phyloP scores from a whole-genome alignment of 768 basidiomycete species.

The Suillus sp. region DNA sequence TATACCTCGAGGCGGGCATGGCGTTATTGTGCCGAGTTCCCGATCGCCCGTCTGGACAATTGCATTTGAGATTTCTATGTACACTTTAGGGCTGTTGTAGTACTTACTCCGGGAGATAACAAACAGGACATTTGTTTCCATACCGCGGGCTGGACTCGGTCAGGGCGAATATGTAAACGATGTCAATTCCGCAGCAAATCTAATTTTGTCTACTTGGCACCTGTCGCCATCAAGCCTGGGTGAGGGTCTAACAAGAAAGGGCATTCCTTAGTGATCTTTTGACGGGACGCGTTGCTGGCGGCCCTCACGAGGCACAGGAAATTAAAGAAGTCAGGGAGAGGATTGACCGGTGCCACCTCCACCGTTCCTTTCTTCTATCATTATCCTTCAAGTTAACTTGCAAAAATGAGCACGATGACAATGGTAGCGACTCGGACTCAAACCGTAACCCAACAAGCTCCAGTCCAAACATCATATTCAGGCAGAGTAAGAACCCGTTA shows the following conservation, averaged over 20 bases:
- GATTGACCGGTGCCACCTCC: background rate
- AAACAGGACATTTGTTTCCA: background rate
- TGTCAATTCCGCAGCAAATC: background rate
- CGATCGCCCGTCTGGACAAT: background rate
- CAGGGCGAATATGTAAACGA: background rate
- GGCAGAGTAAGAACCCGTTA: conserved; percentile 19
- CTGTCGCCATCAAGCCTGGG: background rate
- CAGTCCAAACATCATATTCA: conserved; percentile 27
- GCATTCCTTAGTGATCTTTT: background rate
- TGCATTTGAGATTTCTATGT: background rate
- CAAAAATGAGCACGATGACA: conserved; percentile 28
- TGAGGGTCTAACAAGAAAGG: background rate
- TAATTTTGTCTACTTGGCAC: background rate
- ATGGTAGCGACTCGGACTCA: conserved; percentile 35
- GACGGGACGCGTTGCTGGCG: background rate
- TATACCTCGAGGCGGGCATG: conserved; percentile 8
- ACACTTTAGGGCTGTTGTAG: background rate
- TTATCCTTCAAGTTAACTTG: background rate
- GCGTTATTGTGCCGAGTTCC: conserved; percentile 1
- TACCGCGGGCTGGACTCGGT: background rate
- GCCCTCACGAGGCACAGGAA: background rate
- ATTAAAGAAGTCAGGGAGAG: background rate
- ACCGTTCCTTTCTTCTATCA: background rate
- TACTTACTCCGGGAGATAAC: conserved; percentile 1
- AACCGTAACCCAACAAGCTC: conserved; percentile 17